Percentiles rank a stretch among this genome's conserved stretches.
phyloP scores from a whole-genome alignment of 2,329 filamentous ascomycete genomes.

The Colletotrichum sp. region DNA sequence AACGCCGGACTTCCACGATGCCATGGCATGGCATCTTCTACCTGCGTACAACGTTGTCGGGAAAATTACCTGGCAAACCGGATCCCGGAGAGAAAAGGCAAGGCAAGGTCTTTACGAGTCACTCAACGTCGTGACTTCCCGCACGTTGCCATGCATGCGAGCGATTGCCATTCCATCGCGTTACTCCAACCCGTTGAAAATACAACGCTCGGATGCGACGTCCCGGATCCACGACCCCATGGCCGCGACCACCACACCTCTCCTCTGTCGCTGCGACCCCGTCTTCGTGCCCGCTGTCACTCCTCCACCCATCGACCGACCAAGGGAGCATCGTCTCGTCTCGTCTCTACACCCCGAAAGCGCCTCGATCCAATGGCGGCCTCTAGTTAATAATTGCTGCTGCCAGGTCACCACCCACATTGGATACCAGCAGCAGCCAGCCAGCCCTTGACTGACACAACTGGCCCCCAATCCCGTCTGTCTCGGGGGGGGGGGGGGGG shows the following conservation, averaged over 20 bases:
- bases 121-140: not conserved
- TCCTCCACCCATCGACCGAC: not conserved
- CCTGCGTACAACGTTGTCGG: not conserved
- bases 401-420: not conserved
- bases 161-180: not conserved
- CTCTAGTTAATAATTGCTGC: not conserved
- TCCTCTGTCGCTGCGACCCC: not conserved
- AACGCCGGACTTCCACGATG: not conserved
- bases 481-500: not conserved
- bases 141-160: not conserved
- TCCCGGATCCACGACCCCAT: constrained; percentile 1
- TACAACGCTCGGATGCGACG: constrained; percentile 1
- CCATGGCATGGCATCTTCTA: not conserved
- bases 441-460: not conserved
- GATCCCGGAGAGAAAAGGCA: not conserved
- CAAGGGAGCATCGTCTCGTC: constrained; percentile 3
- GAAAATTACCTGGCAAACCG: not conserved
- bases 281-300: not conserved
- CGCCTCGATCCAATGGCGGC: not conserved
- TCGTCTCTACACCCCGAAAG: not conserved
- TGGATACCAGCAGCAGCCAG: not conserved
- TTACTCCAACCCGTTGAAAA: not conserved
- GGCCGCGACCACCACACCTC: not conserved
- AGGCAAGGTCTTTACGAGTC: not conserved
- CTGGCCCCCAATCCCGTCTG: not conserved